Evolutionary conservation across 2,329 filamentous ascomycete species (phyloP).

Genomic region (Calonectria montana): DNA sequence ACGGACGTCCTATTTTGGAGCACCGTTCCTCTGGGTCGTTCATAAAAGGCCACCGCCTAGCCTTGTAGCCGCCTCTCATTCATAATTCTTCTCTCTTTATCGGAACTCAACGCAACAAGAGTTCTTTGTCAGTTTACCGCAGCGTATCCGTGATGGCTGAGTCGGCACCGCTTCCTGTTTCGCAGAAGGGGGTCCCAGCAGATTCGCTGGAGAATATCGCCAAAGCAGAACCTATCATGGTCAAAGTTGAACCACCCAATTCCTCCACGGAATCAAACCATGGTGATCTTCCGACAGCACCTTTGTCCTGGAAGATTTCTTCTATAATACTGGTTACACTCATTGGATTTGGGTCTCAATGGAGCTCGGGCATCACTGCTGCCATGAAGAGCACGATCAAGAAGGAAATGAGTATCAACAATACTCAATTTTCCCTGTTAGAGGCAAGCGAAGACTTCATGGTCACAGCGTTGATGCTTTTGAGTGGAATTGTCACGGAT

Average conservation of each 20-base stretch:
- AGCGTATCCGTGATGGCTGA: not conserved
- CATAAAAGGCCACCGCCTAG: not conserved
- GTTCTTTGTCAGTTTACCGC: no score
- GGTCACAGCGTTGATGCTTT: conserved; percentile 64
- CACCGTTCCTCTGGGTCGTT: not conserved
- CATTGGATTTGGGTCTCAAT: conserved; percentile 68
- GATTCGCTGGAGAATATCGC: not conserved
- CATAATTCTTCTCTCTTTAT: not conserved
- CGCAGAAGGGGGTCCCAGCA: not conserved
- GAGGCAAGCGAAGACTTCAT: conserved; percentile 72
- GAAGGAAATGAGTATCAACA: conserved; percentile 68
- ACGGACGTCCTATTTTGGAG: not conserved
- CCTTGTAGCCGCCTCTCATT: not conserved
- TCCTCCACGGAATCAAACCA: not conserved
- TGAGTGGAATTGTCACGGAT: conserved; percentile 66
- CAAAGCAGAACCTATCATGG: not conserved
- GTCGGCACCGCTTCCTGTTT: not conserved
- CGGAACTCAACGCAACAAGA: no score
- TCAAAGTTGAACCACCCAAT: not conserved
- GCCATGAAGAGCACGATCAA: conserved; percentile 72
- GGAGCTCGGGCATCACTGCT: conserved; percentile 67
- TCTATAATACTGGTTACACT: conserved; percentile 60
- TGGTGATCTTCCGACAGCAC: conserved; percentile 22
- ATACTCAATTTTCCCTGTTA: conserved; percentile 67
- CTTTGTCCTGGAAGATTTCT: conserved; percentile 37